Percentiles rank a stretch among this genome's conserved stretches.
Conservation (phyloP, 805 yeast species). For the Metschnikowia picachoensis region DNA sequence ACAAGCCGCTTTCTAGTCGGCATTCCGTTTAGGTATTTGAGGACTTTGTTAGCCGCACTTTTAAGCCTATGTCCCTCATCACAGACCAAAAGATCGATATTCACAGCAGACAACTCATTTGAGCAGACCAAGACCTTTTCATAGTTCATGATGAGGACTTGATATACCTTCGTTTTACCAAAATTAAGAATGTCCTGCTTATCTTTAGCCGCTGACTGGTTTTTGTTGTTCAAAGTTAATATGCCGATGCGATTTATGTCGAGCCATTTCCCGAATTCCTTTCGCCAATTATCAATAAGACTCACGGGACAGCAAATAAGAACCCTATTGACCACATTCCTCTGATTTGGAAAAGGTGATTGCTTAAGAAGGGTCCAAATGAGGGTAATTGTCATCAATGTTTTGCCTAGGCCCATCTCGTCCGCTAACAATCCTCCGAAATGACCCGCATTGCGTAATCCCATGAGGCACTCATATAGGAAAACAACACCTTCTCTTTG, state of each 20-base stretch:
- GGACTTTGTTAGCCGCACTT: slow-evolving; percentile 64
- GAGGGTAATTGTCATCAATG: slow-evolving; percentile 77
- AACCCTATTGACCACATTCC: slow-evolving; percentile 49
- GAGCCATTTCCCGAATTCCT: slow-evolving; percentile 88
- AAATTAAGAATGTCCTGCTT: slow-evolving; percentile 56
- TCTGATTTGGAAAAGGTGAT: slow-evolving; percentile 39
- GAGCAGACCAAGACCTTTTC: slow-evolving; percentile 65
- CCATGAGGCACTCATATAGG: slow-evolving; percentile 79
- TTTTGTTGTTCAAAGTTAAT: slow-evolving; percentile 49
- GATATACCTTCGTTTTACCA: slow-evolving; percentile 67
- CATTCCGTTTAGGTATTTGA: slow-evolving; percentile 57
- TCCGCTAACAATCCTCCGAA: slow-evolving; percentile 87
- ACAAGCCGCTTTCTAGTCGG: slow-evolving; percentile 56
- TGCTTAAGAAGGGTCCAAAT: slow-evolving; percentile 81
- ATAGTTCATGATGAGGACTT: slow-evolving; percentile 82
- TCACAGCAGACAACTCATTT: slow-evolving; percentile 44
- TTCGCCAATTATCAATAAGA: slow-evolving; percentile 79
- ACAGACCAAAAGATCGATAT: slow-evolving; percentile 72
- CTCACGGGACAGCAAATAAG: slow-evolving; percentile 92
- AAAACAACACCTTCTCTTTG: slow-evolving; percentile 83
- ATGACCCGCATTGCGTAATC: slow-evolving; percentile 47
- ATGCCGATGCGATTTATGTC: slow-evolving; percentile 62
- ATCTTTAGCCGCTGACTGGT: slow-evolving; percentile 49
- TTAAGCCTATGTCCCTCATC: slow-evolving; percentile 96
- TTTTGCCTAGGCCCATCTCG: slow-evolving; percentile 92